Conservation (phyloP, 2,329 filamentous ascomycete species). For the Fusarium nisikadoi region DNA sequence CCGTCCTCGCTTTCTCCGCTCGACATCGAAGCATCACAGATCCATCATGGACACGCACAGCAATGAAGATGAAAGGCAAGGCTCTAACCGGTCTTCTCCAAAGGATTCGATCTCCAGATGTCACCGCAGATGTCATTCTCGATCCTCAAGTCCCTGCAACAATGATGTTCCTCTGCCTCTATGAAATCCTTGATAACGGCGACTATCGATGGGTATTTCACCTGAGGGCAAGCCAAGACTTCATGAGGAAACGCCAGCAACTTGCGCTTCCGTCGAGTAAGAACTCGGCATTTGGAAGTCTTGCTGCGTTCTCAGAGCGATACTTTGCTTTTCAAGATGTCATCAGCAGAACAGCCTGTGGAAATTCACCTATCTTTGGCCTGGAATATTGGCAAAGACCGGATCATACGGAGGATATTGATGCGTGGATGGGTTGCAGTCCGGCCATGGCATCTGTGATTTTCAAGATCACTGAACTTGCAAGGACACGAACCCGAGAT, state of each 20-base stretch:
- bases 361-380: slow-evolving; percentile 58
- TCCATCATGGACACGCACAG: slow-evolving; percentile 20
- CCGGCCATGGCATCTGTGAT: slow-evolving; percentile 58
- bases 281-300: neutral
- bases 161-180: slow-evolving; percentile 42
- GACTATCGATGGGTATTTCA: slow-evolving; percentile 57
- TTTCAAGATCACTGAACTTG: slow-evolving; percentile 59
- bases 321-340: slow-evolving; percentile 64
- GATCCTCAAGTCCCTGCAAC: slow-evolving; percentile 36
- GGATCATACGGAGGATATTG: slow-evolving; percentile 29
- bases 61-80: slow-evolving; percentile 38
- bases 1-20: slow-evolving; percentile 36
- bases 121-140: slow-evolving; percentile 25
- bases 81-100: neutral
- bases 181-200: slow-evolving; percentile 39
- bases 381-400: slow-evolving; percentile 57
- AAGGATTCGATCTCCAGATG: slow-evolving; percentile 20
- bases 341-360: slow-evolving; percentile 61
- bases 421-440: slow-evolving; percentile 62
- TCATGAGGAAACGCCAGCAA: slow-evolving; percentile 53
- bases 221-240: slow-evolving; percentile 57
- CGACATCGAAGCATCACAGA: slow-evolving; percentile 36
- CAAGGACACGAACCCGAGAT: slow-evolving; percentile 44
- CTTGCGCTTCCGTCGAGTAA: slow-evolving; percentile 28
- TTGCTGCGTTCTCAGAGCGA: slow-evolving; percentile 52